Conservation (phyloP, 2,329 filamentous ascomycete genomes). For the Fusarium robinianum region DNA sequence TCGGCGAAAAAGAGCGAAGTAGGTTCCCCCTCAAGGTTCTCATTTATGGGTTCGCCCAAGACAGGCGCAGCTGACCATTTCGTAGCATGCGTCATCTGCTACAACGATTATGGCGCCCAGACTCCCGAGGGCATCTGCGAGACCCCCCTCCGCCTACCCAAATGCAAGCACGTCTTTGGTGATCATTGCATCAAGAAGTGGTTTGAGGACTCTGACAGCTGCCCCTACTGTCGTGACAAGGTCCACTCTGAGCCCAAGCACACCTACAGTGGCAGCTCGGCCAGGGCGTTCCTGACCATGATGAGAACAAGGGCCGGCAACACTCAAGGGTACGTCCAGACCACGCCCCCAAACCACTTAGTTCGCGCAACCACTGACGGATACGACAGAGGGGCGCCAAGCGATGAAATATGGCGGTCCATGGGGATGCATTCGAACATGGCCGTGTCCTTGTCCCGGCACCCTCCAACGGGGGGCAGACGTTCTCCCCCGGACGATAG, state of each 20-base stretch:
- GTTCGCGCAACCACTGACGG: too few species aligned
- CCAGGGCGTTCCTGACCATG: conserved; percentile 39
- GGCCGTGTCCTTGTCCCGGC: conserved; percentile 19
- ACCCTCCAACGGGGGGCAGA: conserved; percentile 24
- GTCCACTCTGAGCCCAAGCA: conserved; percentile 55
- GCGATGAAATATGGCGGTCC: too few species aligned
- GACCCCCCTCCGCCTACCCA: conserved; percentile 60
- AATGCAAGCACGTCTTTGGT: conserved; percentile 67
- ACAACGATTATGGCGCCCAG: conserved; percentile 62
- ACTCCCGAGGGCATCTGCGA: conserved; percentile 64
- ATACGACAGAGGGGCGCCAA: conserved; percentile 13
- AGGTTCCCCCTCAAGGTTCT: conserved; percentile 28
- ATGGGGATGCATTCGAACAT: conserved; percentile 21
- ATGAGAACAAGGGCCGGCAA: conserved; percentile 36
- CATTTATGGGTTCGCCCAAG: neutral
- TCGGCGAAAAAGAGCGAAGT: conserved; percentile 55
- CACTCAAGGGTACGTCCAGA: conserved; percentile 33
- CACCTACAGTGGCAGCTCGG: conserved; percentile 19
- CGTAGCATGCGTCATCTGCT: conserved; percentile 65
- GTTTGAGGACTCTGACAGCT: conserved; percentile 65
- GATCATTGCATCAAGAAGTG: conserved; percentile 68
- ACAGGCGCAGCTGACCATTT: conserved; percentile 12
- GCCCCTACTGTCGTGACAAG: conserved; percentile 67
- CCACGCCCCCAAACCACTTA: too few species aligned
- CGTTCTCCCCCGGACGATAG: conserved; percentile 38